These are phyloP conservation scores for Elongisporangium senticosum DNA, from an alignment of 352 stramenopile species.

Conservation along the genomic window DNA sequence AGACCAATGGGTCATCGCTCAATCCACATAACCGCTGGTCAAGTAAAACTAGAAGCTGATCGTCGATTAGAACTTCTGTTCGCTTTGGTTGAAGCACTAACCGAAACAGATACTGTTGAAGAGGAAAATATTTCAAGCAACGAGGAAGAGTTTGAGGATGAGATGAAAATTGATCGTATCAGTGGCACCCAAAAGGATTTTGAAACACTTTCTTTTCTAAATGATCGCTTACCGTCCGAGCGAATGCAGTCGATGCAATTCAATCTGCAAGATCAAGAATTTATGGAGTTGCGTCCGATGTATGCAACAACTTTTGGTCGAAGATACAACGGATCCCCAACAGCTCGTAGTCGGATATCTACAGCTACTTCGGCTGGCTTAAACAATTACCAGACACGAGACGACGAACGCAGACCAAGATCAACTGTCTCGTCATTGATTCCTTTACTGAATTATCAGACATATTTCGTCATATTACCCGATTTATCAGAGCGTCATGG, in stretches of 20 bases:
- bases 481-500: slow-evolving; percentile 34
- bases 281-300: slow-evolving; percentile 48
- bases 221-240: slow-evolving; percentile 41
- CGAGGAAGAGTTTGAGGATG: slow-evolving; percentile 25
- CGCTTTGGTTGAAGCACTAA: slow-evolving; percentile 68
- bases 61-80: slow-evolving; percentile 77
- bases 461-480: slow-evolving; percentile 48
- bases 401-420: slow-evolving; percentile 25
- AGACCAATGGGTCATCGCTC: slow-evolving; percentile 55
- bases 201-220: slow-evolving; percentile 13
- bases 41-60: slow-evolving; percentile 85
- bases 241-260: slow-evolving; percentile 64
- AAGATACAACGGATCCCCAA: slow-evolving; percentile 35
- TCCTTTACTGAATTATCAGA: slow-evolving; percentile 72
- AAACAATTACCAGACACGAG: slow-evolving; percentile 23
- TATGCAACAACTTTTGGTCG: slow-evolving; percentile 53
- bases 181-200: slow-evolving; percentile 13
- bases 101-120: slow-evolving; percentile 30
- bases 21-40: slow-evolving; percentile 58
- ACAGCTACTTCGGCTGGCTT: slow-evolving; percentile 56
- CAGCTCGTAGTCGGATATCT: slow-evolving; percentile 59
- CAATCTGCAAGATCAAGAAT: slow-evolving; percentile 48
- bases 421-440: slow-evolving; percentile 44
- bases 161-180: slow-evolving; percentile 6
- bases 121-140: slow-evolving; percentile 21